Evolutionary conservation across 1,284 basidiomycete genomes (phyloP), one percentile per base, ranked within the genome.

Genomic region (Ustilago shanxiensis): DNA sequence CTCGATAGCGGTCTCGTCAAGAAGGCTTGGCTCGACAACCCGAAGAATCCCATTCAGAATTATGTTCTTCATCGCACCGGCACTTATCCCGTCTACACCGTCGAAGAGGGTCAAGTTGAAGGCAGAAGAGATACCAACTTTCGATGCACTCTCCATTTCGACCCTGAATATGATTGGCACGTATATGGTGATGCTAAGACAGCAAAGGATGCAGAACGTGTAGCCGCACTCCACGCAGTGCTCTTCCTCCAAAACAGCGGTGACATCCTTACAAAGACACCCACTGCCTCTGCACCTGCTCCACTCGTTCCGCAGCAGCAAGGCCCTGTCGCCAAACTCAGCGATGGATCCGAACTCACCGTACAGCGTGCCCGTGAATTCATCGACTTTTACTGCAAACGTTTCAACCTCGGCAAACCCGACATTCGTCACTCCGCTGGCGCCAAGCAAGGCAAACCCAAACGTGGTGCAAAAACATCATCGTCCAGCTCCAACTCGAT

Each of bases 321-420:
- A 51, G 58, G 67, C n/a, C 58, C 72, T 26, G 50, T 66, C 4
- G 33, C 47, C 54, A 67, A 76, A 6, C 88, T 97, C 22, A 90
- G 90, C 18, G 92, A 95, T 83, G 91, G 91, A 26, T 89, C 90
- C 5, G 80, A 87, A 28, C 89, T 96, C 75, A 88, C 88, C 8
- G 91, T 92, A 54, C 93, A 95, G 66, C 90, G 90, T 54, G 94
- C 95, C 0, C 91, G 92, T 60, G 91, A 91, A 76, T 98, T 98
- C 87, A 95, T 98, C 91, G 95, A 95, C 79, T 98, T 93, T 84
- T 98, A 98, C 85, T 97, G 95, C 86, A 90, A 91, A 49, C 89
- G 91, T 44, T 97, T 92, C 86, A 88, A 89, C 37, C 95, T 95
- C 80, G 89, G 89, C n/a, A 91, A 90, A 78, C 94, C 95, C 1